Percentiles rank a stretch among this genome's conserved stretches.
Evolutionary conservation across 371 early-diverging fungal species (phyloP).

Genomic region (Mucor lusitanicus): DNA sequence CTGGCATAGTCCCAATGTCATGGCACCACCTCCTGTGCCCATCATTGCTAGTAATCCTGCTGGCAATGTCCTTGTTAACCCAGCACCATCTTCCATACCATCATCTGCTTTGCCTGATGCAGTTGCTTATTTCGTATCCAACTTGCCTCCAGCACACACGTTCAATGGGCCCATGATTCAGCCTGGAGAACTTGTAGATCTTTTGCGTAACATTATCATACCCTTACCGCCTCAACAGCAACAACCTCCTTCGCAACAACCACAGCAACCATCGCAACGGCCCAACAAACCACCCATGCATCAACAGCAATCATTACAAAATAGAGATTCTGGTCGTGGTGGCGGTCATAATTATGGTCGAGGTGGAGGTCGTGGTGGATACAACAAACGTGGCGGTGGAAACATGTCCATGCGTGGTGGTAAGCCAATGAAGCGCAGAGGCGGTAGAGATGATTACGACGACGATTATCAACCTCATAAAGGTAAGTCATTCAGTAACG

Average conservation of each 20-base stretch:
- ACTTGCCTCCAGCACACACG: conserved; percentile 51
- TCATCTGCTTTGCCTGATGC: conserved; percentile 55
- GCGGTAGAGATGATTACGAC: conserved; percentile 52
- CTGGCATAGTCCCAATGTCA: background rate
- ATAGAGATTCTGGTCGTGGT: conserved; percentile 25
- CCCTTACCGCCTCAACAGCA: conserved; percentile 37
- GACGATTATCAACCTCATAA: conserved; percentile 48
- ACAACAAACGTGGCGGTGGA: conserved; percentile 14
- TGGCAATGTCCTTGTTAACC: background rate
- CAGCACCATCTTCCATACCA: background rate
- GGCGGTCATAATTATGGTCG: conserved; percentile 15
- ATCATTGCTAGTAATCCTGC: background rate
- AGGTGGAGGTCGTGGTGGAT: conserved; percentile 28
- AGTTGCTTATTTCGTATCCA: conserved; percentile 59
- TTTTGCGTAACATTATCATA: conserved; percentile 51
- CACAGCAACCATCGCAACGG: background rate
- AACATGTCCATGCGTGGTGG: conserved; percentile 23
- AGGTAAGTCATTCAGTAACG: conserved; percentile 26
- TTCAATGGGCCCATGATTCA: conserved; percentile 58
- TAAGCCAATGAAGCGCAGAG: conserved; percentile 35
- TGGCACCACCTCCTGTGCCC: conserved; percentile 10
- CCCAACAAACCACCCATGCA: conserved; percentile 4
- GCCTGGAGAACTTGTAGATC: conserved; percentile 52
- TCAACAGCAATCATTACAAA: conserved; percentile 11
- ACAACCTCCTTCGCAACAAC: conserved; percentile 1